Base-by-base conservation (phyloP, 2,329 filamentous ascomycete species). In the Tolypocladium amazonense region DNA sequence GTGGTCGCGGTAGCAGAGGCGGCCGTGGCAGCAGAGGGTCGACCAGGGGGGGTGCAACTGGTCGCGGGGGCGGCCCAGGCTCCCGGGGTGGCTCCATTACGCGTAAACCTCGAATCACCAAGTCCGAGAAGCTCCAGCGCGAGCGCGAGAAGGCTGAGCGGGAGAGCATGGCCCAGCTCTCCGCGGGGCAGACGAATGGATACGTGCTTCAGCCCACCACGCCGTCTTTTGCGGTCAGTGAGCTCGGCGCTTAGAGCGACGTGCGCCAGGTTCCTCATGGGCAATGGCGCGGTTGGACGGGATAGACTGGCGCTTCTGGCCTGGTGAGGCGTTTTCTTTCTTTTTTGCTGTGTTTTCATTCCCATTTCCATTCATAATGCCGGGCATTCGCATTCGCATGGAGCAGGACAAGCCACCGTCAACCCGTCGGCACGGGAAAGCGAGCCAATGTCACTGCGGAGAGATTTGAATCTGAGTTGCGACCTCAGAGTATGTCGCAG, bases 81-180 rank as follows among this genome's bases (percentile, higher is more conserved):
- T 90, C 89, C 41, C 83, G 90, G 50, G 89, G 89, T 57, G 89
- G 89, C 53, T 80, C 83, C 14, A 86, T 88, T 0, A 84, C 88
- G 25, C 82, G 92, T 65, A 95, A 95, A 73, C 90, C 91, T 57
- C 87, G 92, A 50, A 87, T 91, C 65, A 94, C 89, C 45, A 96
- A 96, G 72, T 88, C 89, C 43, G 89, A 93, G 70, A 89, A 90
- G 67, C 88, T 89, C 62, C 84, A 88, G 69, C 86, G 90, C 73
- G 90, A 95, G 68, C 83, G 84, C 53, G 90, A 95, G 72, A 94
- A 94, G 76, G 80, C 86, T 8, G 88, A 92, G 64, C 81, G 88
- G 50, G 89, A 92, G 72, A 75, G 68, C 60, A 63, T 77, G 64
- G 76, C 75, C 4, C 72, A 74, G 65, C 62, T 77, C 41, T 67